These are phyloP conservation scores for Aspergillus viridinutans DNA, from an alignment of 2,329 filamentous ascomycete species.

Conservation along the genomic window DNA sequence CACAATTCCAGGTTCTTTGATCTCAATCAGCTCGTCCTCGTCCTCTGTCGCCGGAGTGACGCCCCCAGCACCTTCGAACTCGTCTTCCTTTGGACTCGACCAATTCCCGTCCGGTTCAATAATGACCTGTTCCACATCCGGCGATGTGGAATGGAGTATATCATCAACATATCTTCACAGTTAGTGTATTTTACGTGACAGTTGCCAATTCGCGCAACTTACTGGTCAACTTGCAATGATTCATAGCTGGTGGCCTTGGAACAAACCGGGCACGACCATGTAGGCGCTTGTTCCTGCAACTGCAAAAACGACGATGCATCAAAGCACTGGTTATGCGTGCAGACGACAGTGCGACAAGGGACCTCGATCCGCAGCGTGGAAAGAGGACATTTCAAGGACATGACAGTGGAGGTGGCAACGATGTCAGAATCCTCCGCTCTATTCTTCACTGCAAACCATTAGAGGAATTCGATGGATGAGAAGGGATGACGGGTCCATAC, in stretches of 20 bases:
- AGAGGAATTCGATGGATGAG: conserved; percentile 8
- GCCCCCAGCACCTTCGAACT: conserved; percentile 36
- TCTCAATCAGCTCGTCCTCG: conserved; percentile 51
- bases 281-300: conserved; percentile 90
- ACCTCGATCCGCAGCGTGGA: conserved; percentile 77
- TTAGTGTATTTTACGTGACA: conserved; percentile 4
- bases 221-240: conserved; percentile 81
- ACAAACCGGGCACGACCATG: conserved; percentile 95
- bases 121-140: conserved; percentile 74
- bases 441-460: conserved; percentile 59
- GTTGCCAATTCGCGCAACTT: conserved; percentile 31
- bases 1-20: conserved; percentile 35
- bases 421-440: conserved; percentile 86
- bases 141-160: conserved; percentile 70
- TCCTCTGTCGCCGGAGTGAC: conserved; percentile 39
- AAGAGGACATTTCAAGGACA: conserved; percentile 89
- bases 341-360: conserved; percentile 74
- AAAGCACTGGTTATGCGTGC: conserved; percentile 90
- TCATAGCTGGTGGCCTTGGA: conserved; percentile 78
- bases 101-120: conserved; percentile 85
- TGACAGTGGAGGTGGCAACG: conserved; percentile 76
- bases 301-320: conserved; percentile 90
- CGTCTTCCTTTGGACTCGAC: conserved; percentile 49
- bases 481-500: conserved; percentile 44
- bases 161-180: conserved; percentile 71